Percentiles rank a stretch among this genome's conserved stretches.
Evolutionary conservation across 352 stramenopile genomes (phyloP).

Genomic region (Saprolegnia parasitica): DNA sequence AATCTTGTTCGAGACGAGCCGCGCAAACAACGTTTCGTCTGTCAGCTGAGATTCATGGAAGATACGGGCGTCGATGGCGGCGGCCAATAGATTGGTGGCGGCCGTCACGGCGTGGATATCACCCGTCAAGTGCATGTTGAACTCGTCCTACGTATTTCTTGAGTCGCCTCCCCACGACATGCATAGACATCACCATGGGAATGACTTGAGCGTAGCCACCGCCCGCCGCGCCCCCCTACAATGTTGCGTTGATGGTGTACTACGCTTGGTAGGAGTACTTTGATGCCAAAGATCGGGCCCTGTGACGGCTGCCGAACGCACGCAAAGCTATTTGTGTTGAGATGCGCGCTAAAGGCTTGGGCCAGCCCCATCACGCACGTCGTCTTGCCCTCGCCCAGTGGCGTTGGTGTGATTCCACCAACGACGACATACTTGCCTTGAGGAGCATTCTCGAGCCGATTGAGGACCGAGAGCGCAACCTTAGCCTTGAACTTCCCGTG

Average conservation of each 20-base stretch:
- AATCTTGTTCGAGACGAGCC: constrained; percentile 36
- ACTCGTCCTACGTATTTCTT: constrained; percentile 82
- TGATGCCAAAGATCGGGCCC: constrained; percentile 98
- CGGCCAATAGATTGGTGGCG: constrained; percentile 97
- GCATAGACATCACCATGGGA: constrained; percentile 40
- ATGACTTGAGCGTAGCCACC: constrained; percentile 94
- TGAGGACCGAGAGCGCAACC: constrained; percentile 85
- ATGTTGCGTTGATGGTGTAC: not conserved
- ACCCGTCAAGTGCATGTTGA: constrained; percentile 99
- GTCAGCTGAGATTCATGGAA: constrained; percentile 94
- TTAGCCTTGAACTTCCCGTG: constrained; percentile 91
- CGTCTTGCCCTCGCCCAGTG: constrained; percentile 97
- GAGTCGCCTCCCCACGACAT: no score
- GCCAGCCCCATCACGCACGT: constrained; percentile 94
- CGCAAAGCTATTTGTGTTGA: constrained; percentile 93
- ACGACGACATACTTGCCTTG: constrained; percentile 98
- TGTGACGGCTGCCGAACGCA: constrained; percentile 96
- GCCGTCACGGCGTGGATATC: constrained; percentile 98
- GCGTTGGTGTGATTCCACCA: constrained; percentile 97
- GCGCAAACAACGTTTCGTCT: constrained; percentile 66
- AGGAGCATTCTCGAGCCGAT: constrained; percentile 77
- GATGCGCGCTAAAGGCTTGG: constrained; percentile 90
- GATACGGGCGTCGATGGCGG: constrained; percentile 97
- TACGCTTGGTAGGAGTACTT: constrained; percentile 42
- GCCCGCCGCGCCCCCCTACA: constrained; percentile 57